These are phyloP conservation scores for Infundibulicybe gibba DNA, from an alignment of 768 basidiomycete species.

Conservation along the genomic window DNA sequence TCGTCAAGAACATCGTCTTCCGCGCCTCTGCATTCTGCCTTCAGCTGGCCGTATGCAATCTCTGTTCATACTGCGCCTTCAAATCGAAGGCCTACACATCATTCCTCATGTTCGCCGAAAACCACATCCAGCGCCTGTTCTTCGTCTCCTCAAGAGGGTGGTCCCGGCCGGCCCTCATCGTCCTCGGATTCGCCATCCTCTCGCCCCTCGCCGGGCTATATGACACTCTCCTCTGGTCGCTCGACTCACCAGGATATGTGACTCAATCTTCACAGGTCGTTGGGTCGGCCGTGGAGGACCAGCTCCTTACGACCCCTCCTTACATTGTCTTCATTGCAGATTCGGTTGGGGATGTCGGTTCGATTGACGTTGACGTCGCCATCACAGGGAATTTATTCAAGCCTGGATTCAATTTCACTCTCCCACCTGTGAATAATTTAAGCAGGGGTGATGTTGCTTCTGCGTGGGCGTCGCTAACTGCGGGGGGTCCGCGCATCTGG, in stretches of 20 bases:
- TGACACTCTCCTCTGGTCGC: constrained; percentile 16
- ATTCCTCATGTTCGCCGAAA: constrained; percentile 3
- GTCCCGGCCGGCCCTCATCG: constrained; percentile 9
- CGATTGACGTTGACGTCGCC: constrained; percentile 10
- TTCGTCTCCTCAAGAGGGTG: constrained; percentile 8
- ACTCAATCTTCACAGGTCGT: constrained; percentile 1
- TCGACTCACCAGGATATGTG: constrained; percentile 16
- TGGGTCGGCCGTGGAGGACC: constrained; percentile 1
- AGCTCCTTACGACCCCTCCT: constrained; percentile 8
- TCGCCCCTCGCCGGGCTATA: constrained; percentile 9
- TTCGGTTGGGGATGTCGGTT: constrained; percentile 4
- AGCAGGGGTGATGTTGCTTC: no score
- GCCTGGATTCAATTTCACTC: no score
- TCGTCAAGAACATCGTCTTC: constrained; percentile 17
- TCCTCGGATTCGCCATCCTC: constrained; percentile 7
- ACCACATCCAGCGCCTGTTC: constrained; percentile 10
- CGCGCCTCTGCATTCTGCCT: constrained; percentile 9
- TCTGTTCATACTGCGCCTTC: constrained; percentile 12
- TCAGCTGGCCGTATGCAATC: constrained; percentile 8
- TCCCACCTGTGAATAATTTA: no score
- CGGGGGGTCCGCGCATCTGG: no score
- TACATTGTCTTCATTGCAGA: constrained; percentile 11
- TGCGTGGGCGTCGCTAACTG: no score
- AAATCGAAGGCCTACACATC: constrained; percentile 9
- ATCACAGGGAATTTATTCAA: constrained; percentile 10